A percentile compares a stretch with the other conserved stretches of the same genome.
phyloP scores from a whole-genome alignment of 169 alveolate species.

The Miamiensis avidus region DNA sequence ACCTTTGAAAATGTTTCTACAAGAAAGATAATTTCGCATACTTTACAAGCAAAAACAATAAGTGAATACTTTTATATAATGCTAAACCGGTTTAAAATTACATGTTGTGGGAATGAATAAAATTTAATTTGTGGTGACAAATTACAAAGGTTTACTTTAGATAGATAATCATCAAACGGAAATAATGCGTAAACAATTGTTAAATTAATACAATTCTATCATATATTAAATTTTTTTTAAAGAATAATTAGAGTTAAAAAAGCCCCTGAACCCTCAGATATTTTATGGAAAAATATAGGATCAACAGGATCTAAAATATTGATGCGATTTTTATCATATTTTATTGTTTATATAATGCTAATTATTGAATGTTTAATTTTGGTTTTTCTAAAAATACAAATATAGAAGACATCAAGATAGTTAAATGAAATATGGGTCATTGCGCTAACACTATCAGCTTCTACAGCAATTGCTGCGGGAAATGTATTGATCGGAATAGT shows the following conservation, averaged over 20 bases:
- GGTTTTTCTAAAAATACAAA: not conserved
- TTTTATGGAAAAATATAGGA: constrained; percentile 30
- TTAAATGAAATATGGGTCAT: not conserved
- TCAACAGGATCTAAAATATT: not conserved
- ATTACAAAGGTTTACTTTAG: too few species aligned
- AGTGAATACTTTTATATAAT: not conserved
- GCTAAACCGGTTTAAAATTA: too few species aligned
- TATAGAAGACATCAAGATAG: not conserved
- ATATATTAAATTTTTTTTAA: not conserved
- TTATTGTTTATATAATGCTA: not conserved
- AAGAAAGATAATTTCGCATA: not conserved
- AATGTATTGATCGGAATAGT: not conserved
- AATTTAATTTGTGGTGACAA: too few species aligned
- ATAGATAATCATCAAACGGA: too few species aligned
- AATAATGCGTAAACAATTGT: too few species aligned
- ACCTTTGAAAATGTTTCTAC: not conserved
- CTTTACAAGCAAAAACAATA: not conserved
- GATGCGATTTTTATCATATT: not conserved
- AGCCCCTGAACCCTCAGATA: constrained; percentile 42
- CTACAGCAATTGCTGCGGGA: not conserved
- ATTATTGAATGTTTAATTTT: not conserved
- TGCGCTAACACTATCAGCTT: not conserved
- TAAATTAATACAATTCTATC: not conserved
- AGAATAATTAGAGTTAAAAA: constrained; percentile 10
- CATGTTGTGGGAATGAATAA: too few species aligned